Percentiles rank a stretch among this genome's conserved stretches.
Evolutionary conservation across 257 asterid species (phyloP).

Genomic region (Leptodermis oblonga): DNA sequence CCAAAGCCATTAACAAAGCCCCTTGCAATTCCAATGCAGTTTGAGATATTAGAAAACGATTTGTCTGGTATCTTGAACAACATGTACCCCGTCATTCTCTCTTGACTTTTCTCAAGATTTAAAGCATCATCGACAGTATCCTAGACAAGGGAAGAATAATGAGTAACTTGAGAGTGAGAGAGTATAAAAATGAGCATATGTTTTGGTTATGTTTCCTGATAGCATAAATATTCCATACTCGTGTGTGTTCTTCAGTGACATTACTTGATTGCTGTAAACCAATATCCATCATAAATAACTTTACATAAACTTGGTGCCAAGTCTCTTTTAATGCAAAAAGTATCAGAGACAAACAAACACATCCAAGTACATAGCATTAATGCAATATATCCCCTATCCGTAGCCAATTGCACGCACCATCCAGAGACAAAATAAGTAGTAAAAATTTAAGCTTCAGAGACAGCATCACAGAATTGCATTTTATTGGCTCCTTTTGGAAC

Average conservation of each 20-base stretch:
- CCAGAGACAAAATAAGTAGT: too few species aligned
- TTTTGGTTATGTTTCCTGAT: not conserved
- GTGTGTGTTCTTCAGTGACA: too few species aligned
- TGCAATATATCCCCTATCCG: not conserved
- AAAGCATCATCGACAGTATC: conserved; percentile 36
- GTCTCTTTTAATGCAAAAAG: not conserved
- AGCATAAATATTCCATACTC: not conserved
- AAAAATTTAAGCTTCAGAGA: not conserved
- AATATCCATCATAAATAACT: too few species aligned
- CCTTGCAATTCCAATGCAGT: conserved; percentile 75
- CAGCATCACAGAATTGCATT: not conserved
- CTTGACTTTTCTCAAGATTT: conserved; percentile 28
- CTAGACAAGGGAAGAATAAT: conserved; percentile 29
- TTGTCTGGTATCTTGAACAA: conserved; percentile 72
- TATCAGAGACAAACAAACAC: not conserved
- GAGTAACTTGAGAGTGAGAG: not conserved
- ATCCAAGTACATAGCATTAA: not conserved
- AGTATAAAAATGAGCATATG: not conserved
- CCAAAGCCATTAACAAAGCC: conserved; percentile 51
- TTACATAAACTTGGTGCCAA: not conserved
- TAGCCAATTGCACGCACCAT: not conserved
- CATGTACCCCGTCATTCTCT: conserved; percentile 55
- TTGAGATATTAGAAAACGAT: conserved; percentile 43
- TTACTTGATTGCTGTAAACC: too few species aligned
- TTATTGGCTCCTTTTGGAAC: not conserved